Evolutionary conservation across 768 basidiomycete species (phyloP), one percentile per base, ranked within the genome.

Genomic region (Heimioporus sp.): DNA sequence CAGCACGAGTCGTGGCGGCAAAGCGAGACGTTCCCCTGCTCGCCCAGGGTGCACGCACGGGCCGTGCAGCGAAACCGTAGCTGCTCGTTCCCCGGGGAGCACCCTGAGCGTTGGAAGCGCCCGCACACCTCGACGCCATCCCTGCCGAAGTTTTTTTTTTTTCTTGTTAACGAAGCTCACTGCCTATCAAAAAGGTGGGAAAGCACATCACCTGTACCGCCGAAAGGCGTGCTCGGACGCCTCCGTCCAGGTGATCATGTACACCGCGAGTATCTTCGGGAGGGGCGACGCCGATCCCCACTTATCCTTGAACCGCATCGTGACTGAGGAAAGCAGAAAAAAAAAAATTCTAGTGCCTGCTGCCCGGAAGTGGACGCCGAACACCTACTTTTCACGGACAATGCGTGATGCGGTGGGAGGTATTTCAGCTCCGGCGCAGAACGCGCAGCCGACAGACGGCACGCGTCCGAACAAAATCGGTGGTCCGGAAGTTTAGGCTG

Each of bases 11-110:
- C 16, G 37, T 48, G 30, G n/a, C 15, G 13, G 19, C 65, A 65
- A 3, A 52, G 57, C 1, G 19, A 21, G 28, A 55, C 5, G n/a
- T 67, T 63, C 15, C 50, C 60, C 3, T 32, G 17, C 43, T 65
- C 64, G 1, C 64, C 64, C 15, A 65, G 30, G n/a, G 41, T 54
- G 17, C 64, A 67, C 7, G 55, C 65, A 4, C 64, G 64, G 13
- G 2, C 5, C 1, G 62, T 55, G 9, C 62, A 19, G 2, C 65
- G 64, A 19, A 67, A 67, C 1, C 19, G 62, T 32, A 65, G 67
- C 32, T 52, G 51, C 46, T 65, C 64, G 31, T 65, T 65, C 1
- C 64, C 64, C 2, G 46, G 2, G 5, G 10, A 66, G 10, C 0
- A 2, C 0, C 53, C 52, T 15, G 0, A 30, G 21, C 21, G 28